phyloP scores from a whole-genome alignment of 345 rosid species.

The Populus nigra region DNA sequence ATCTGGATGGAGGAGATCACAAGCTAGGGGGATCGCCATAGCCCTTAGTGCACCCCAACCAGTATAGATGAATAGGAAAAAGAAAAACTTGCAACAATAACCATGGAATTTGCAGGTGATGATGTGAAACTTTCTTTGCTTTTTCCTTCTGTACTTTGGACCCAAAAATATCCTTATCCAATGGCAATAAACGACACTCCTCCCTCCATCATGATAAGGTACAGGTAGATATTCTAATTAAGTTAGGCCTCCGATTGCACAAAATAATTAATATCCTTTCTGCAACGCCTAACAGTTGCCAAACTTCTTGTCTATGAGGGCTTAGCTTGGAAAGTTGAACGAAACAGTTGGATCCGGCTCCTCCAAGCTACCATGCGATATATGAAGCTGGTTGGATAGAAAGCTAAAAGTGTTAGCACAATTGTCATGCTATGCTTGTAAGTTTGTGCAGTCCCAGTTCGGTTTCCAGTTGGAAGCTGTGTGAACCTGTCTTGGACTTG shows the following conservation, averaged over 20 bases:
- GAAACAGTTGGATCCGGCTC: background rate
- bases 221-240: background rate
- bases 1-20: background rate
- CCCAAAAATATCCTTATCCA: background rate
- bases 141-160: background rate
- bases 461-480: background rate
- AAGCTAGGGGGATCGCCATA: background rate
- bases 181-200: background rate
- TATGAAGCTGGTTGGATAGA: background rate
- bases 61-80: no score
- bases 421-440: conserved; percentile 17
- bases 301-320: background rate
- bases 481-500: background rate
- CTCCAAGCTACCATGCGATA: background rate
- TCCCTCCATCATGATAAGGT: background rate
- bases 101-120: background rate
- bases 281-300: background rate
- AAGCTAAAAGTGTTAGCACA: background rate
- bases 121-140: background rate
- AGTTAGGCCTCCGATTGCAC: background rate
- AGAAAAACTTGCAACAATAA: background rate
- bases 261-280: background rate
- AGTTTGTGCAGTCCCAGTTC: background rate
- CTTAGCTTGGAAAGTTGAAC: background rate
- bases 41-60: background rate